Evolutionary conservation across 352 stramenopile genomes (phyloP).

Genomic region (Phytopythium sindhum): DNA sequence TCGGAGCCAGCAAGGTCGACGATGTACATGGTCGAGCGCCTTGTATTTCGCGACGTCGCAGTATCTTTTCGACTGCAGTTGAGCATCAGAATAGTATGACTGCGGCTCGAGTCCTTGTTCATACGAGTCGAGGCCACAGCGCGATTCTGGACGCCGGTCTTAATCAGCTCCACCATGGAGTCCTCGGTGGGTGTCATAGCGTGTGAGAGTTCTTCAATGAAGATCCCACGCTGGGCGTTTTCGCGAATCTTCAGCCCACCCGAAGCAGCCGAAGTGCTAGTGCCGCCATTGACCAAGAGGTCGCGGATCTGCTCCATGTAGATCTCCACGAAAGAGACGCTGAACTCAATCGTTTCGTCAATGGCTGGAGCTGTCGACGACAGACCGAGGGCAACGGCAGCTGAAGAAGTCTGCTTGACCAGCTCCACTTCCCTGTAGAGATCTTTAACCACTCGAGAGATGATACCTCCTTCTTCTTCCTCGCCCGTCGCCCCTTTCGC

Average conservation of each 20-base stretch:
- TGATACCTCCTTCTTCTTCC: slow-evolving; percentile 61
- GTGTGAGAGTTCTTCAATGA: slow-evolving; percentile 71
- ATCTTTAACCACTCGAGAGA: slow-evolving; percentile 53
- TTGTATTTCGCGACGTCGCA: slow-evolving; percentile 20
- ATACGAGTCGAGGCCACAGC: slow-evolving; percentile 80
- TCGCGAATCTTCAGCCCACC: slow-evolving; percentile 74
- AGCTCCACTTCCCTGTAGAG: slow-evolving; percentile 36
- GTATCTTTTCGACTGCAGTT: slow-evolving; percentile 25
- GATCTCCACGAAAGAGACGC: slow-evolving; percentile 81
- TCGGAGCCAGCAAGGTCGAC: slow-evolving; percentile 84
- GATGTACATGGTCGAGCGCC: slow-evolving; percentile 72
- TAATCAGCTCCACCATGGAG: slow-evolving; percentile 63
- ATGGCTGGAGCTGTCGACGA: background rate
- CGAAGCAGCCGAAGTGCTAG: slow-evolving; percentile 7
- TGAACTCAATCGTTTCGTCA: slow-evolving; percentile 41
- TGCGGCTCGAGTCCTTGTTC: slow-evolving; percentile 89
- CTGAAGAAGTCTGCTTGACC: slow-evolving; percentile 10
- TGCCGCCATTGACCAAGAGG: slow-evolving; percentile 31
- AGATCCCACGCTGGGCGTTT: slow-evolving; percentile 60
- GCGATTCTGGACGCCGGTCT: slow-evolving; percentile 56
- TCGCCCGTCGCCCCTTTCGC: slow-evolving; percentile 12
- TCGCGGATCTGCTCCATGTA: slow-evolving; percentile 89
- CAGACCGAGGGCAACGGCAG: background rate
- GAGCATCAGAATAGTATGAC: slow-evolving; percentile 72
- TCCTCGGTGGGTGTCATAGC: slow-evolving; percentile 31